Conservation (phyloP, 2,329 filamentous ascomycete species). For the Scopulariopsis brevicaulis region DNA sequence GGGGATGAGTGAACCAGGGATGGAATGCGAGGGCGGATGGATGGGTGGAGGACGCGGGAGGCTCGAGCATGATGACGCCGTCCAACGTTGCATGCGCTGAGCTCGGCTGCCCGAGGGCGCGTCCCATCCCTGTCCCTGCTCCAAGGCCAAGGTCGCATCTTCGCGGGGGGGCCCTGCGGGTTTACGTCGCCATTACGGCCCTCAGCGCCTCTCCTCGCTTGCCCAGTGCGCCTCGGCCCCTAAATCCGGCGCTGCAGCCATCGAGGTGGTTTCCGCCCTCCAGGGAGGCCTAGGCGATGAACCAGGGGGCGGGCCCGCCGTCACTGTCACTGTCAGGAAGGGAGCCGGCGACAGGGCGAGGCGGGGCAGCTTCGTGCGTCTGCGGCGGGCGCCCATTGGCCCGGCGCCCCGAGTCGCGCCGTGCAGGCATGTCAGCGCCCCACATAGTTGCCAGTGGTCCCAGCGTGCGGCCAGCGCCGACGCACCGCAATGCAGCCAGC, state of each 20-base stretch:
- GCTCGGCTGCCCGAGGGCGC: not conserved
- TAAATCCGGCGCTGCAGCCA: not conserved
- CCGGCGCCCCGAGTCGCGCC: not conserved
- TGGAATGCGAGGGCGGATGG: not conserved
- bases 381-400: not conserved
- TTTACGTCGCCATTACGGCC: not conserved
- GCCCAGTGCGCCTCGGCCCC: not conserved
- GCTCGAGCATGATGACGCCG: constrained; percentile 2
- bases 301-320: not conserved
- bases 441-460: not conserved
- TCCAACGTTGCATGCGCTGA: constrained; percentile 1
- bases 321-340: too few relatives aligned
- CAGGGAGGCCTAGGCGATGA: not conserved
- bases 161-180: not conserved
- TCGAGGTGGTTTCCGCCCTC: not conserved
- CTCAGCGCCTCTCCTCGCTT: not conserved
- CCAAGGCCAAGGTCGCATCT: not conserved
- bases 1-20: too few relatives aligned
- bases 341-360: not conserved
- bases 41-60: not conserved
- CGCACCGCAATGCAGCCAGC: too few relatives aligned
- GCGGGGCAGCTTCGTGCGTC: not conserved
- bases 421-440: not conserved
- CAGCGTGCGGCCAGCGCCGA: not conserved
- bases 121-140: not conserved